Base-by-base conservation (phyloP, 305 asterid species). In the Fraxinus latifolia region DNA sequence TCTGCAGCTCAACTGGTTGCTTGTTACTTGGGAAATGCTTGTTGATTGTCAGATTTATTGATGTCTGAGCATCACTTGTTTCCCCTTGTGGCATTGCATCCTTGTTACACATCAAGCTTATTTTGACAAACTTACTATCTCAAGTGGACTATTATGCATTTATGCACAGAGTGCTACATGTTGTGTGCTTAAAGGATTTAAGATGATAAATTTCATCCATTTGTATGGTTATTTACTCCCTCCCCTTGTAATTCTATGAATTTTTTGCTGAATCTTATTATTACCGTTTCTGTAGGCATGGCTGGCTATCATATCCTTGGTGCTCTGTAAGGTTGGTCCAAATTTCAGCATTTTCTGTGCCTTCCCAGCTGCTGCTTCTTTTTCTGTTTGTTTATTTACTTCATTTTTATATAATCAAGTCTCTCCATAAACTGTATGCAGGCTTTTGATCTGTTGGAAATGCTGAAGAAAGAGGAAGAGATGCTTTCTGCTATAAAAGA, bases 381-480 rank as follows among this genome's bases (percentile, higher is more conserved):
- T 1, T 11, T 36, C 9, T 68, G n/a, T 74, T 72, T 27, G 19
- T 78, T 39, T 32, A 58, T 44, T 34, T 44, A 21, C 75, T 17
- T 50, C 71, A n/a, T 6, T 73, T 75, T 76, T 62, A 65, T 37
- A 47, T 82, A 76, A 17, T 19, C 68, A 71, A 60, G 11, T 44
- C 77, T 78, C 42, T 72, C 11, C 67, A 15, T 75, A 34, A 42
- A 27, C 71, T 80, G 60, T 74, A 17, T 84, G 23, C 89, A 96
- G 98, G 92, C 97, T 47, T 93, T 96, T 87, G 99, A 96, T 93
- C 87, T 94, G 82, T 89, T 91, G 84, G 99, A 96, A 82, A 90
- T 94, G 98, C 90, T 96, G 77, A 94, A 89, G 92, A 94, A 90
- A 88, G 99, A 96, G 88, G 97, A 94, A 80, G 97, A 92, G 79